Conservation (phyloP, 805 yeast genomes). For the Wickerhamiella alocasiicola region DNA sequence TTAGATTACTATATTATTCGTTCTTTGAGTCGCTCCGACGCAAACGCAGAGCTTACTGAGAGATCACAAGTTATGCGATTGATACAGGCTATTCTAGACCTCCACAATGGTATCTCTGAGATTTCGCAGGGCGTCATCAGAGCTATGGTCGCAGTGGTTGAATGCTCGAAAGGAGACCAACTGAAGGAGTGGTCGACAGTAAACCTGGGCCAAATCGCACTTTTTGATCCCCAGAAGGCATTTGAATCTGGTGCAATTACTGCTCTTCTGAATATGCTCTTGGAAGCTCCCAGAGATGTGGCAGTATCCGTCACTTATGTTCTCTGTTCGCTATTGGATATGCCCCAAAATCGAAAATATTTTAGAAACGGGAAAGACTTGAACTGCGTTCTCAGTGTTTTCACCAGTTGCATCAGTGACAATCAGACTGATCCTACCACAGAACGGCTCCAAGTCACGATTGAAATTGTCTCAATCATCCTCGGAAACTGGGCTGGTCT, state of each 20-base stretch:
- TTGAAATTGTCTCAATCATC: slow-evolving; percentile 46
- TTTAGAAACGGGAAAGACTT: slow-evolving; percentile 53
- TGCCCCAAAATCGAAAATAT: slow-evolving; percentile 39
- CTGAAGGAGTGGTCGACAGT: slow-evolving; percentile 41
- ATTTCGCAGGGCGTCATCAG: slow-evolving; percentile 53
- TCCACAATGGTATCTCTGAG: slow-evolving; percentile 40
- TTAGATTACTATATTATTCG: slow-evolving; percentile 52
- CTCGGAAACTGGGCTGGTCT: slow-evolving; percentile 71
- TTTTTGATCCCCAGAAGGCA: slow-evolving; percentile 34
- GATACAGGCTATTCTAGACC: slow-evolving; percentile 47
- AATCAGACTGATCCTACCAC: slow-evolving; percentile 34
- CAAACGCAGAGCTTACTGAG: slow-evolving; percentile 38
- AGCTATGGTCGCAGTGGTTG: slow-evolving; percentile 52
- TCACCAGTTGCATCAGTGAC: slow-evolving; percentile 44
- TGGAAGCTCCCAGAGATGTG: slow-evolving; percentile 42
- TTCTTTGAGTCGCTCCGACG: slow-evolving; percentile 47
- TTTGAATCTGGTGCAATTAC: slow-evolving; percentile 36
- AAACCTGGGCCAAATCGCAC: slow-evolving; percentile 39
- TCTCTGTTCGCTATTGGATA: slow-evolving; percentile 44
- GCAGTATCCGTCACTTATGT: slow-evolving; percentile 36
- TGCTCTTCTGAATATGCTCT: slow-evolving; percentile 34
- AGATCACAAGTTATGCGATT: slow-evolving; percentile 67
- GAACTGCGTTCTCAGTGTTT: slow-evolving; percentile 50
- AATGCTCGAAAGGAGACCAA: slow-evolving; percentile 39
- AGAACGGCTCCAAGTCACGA: slow-evolving; percentile 47